phyloP scores from a whole-genome alignment of 208 protist genomes.

The Acanthamoeba culbertsoni region DNA sequence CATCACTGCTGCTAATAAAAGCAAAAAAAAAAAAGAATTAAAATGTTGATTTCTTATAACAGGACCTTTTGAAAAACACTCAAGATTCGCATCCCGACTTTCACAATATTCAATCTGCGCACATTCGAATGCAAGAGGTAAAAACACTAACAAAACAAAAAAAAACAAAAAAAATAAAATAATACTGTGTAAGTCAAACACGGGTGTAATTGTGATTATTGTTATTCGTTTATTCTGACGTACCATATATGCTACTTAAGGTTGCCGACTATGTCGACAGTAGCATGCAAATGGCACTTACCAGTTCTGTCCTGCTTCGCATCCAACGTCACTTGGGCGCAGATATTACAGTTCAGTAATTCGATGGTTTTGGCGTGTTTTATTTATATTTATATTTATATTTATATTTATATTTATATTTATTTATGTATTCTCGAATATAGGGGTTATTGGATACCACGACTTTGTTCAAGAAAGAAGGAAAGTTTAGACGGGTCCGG shows the following conservation, averaged over 20 bases:
- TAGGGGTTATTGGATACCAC: neutral
- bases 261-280: constrained; percentile 23
- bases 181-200: too few species aligned
- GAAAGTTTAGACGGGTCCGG: constrained; percentile 4
- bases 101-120: neutral
- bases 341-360: neutral
- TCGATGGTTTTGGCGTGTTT: too few species aligned
- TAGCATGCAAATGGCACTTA: constrained; percentile 40
- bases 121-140: neutral
- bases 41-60: neutral
- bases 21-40: too few species aligned
- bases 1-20: too few species aligned
- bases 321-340: neutral
- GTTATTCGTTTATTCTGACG: too few species aligned
- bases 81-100: neutral
- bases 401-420: neutral
- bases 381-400: neutral
- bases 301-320: constrained; percentile 2
- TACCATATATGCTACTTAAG: too few species aligned
- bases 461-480: constrained; percentile 19
- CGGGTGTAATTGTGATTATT: too few species aligned
- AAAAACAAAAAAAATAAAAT: too few species aligned
- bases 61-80: constrained; percentile 35
- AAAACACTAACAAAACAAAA: too few species aligned
- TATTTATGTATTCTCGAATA: neutral